Base-by-base conservation (phyloP, 768 basidiomycete genomes). In the Hericium rajendrae region DNA sequence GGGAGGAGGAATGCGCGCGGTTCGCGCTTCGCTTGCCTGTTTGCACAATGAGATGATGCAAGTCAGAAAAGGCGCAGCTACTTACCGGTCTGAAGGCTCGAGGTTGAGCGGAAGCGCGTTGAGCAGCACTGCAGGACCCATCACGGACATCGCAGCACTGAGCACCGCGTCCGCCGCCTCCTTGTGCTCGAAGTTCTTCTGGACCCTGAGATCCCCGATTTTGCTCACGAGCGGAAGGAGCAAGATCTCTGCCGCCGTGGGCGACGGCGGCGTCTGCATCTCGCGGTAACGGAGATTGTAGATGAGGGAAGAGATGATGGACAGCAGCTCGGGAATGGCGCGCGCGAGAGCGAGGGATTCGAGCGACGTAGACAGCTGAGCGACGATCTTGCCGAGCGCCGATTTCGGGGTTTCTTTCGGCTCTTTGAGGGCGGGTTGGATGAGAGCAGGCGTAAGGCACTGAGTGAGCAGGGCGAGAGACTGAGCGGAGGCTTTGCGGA, bases 1-100 rank as follows among this genome's bases (percentile, higher is more conserved):
- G 97, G 94, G 6, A 99, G 79, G 43, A 99, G 78, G 75, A 88
- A 97, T 12, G 94, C 97, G 53, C 91, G 85, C 12, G 94, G 93
- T 63, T 92, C 90, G 38, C 75, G 77, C 50, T 85, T 84, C n/a
- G 82, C 75, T 72, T 81, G 74, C 15, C 89, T 91, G 54, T 20
- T 53, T 13, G n/a, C 16, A 24, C 8, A 41, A 28, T 10, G 37
- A 9, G 6, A 38, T 11, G 37, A 38, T 32, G 32, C 32, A 32
- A 6, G 32, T 32, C 5, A 8, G 2, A 8, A 32, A 32, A 32
- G 32, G 22, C 49, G 13, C 22, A 38, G 37, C 12, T 38, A 73
- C 83, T 59, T 73, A 94, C 90, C 87, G 76, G 57, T 88, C 84
- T 53, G 77, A 76, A 4, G 91, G 85, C 60, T 94, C 87, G 39